Evolutionary conservation across 306 rosid genomes (phyloP).

Genomic region (Quercus rubra): DNA sequence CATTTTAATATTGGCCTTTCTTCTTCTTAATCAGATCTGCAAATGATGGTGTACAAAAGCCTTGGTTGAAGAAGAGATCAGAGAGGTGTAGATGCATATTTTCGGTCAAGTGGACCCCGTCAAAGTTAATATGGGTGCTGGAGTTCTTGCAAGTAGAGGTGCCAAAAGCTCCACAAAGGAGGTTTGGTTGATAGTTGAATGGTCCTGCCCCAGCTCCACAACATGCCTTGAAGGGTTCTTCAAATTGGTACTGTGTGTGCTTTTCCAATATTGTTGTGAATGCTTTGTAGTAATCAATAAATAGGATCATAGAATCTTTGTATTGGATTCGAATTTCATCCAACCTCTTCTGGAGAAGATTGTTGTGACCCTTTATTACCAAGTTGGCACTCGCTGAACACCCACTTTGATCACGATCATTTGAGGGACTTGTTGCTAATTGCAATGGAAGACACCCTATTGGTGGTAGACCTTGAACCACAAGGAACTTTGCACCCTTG

Average conservation of each 20-base stretch:
- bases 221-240: background rate
- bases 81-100: conserved; percentile 13
- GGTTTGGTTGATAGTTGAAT: background rate
- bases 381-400: too few relatives aligned
- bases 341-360: too few relatives aligned
- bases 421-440: too few relatives aligned
- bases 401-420: too few relatives aligned
- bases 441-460: too few relatives aligned
- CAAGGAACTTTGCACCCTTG: background rate
- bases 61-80: too few relatives aligned
- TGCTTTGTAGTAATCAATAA: too few relatives aligned
- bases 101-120: conserved; percentile 25
- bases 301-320: background rate
- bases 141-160: conserved; percentile 18
- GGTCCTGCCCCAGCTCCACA: conserved; percentile 9
- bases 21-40: background rate
- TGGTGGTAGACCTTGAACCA: too few relatives aligned
- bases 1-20: background rate
- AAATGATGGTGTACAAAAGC: background rate
- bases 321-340: background rate
- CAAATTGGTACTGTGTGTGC: too few relatives aligned
- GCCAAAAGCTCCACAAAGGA: conserved; percentile 13
- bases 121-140: conserved; percentile 21
- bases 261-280: too few relatives aligned
- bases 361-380: too few relatives aligned